phyloP scores from a whole-genome alignment of 192 early-diverging fungal species.

The Linnemannia schmuckeri region DNA sequence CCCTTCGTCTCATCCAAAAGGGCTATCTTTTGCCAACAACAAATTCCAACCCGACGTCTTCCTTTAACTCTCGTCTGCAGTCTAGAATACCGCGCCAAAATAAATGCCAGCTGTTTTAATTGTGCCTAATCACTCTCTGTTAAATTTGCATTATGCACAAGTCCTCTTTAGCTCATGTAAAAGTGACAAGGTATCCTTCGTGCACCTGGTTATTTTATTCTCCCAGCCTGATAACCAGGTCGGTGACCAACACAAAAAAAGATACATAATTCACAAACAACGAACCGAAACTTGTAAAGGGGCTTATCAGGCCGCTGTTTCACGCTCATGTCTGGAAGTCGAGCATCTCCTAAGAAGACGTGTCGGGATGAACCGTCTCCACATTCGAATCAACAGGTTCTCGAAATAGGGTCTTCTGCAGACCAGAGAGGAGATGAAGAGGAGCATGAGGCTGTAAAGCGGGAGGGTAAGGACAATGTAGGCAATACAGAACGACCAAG shows the following conservation, averaged over 20 bases:
- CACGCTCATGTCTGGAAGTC: not conserved
- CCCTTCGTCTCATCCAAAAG: not conserved
- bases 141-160: not conserved
- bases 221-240: not conserved
- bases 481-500: slow-evolving; percentile 46
- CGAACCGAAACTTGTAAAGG: not conserved
- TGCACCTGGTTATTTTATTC: not conserved
- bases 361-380: slow-evolving; percentile 31
- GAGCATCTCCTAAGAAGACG: slow-evolving; percentile 13
- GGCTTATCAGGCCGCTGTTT: not conserved
- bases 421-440: slow-evolving; percentile 33
- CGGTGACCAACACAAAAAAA: not conserved
- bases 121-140: too few species aligned
- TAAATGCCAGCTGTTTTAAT: not conserved
- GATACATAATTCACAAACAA: not conserved
- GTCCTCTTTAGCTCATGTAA: too few species aligned
- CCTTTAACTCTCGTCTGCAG: not conserved
- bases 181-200: not conserved
- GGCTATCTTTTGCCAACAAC: not conserved
- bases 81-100: not conserved
- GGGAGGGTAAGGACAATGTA: slow-evolving; percentile 48
- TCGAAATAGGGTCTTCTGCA: slow-evolving; percentile 51
- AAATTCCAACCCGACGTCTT: not conserved
- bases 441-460: slow-evolving; percentile 44
- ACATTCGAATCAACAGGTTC: slow-evolving; percentile 43